A percentile compares a stretch with the other conserved stretches of the same genome.
These are phyloP conservation scores for Fusarium coffeatum DNA, from an alignment of 2,329 filamentous ascomycete genomes.

Conservation along the genomic window DNA sequence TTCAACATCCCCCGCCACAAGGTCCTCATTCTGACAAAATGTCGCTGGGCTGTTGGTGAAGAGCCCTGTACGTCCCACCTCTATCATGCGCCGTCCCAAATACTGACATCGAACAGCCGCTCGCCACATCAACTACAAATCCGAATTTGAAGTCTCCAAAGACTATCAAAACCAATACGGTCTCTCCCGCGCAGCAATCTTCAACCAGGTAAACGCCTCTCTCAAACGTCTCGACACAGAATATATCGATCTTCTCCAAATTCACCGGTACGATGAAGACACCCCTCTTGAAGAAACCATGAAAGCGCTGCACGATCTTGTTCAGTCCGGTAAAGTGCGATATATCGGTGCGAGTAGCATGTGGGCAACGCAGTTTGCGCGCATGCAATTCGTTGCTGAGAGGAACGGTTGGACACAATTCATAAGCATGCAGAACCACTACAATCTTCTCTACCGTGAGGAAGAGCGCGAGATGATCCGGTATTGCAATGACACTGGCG, in stretches of 20 bases:
- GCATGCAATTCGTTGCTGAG: constrained; percentile 64
- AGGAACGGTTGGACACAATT: constrained; percentile 68
- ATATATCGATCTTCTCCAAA: constrained; percentile 66
- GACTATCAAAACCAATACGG: constrained; percentile 42
- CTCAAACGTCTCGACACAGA: constrained; percentile 36
- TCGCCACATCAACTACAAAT: constrained; percentile 15
- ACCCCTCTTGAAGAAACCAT: constrained; percentile 67
- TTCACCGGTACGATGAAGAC: constrained; percentile 62
- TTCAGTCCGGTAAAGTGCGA: constrained; percentile 66
- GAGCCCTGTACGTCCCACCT: neutral
- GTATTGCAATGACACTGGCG: constrained; percentile 54
- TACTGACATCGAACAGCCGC: neutral
- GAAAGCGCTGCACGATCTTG: constrained; percentile 67
- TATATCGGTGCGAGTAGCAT: constrained; percentile 63
- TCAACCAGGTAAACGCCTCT: constrained; percentile 37
- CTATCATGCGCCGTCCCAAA: fast-evolving
- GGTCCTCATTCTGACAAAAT: constrained; percentile 31
- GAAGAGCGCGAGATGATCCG: constrained; percentile 63
- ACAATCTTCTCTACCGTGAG: constrained; percentile 68
- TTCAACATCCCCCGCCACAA: constrained; percentile 33
- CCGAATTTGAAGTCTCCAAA: constrained; percentile 29
- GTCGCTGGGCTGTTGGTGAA: constrained; percentile 34
- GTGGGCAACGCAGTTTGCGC: constrained; percentile 59
- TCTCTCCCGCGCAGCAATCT: constrained; percentile 34
- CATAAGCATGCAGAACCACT: constrained; percentile 67